Evolutionary conservation across 768 basidiomycete species (phyloP).

Genomic region (Atractiella rhizophila): DNA sequence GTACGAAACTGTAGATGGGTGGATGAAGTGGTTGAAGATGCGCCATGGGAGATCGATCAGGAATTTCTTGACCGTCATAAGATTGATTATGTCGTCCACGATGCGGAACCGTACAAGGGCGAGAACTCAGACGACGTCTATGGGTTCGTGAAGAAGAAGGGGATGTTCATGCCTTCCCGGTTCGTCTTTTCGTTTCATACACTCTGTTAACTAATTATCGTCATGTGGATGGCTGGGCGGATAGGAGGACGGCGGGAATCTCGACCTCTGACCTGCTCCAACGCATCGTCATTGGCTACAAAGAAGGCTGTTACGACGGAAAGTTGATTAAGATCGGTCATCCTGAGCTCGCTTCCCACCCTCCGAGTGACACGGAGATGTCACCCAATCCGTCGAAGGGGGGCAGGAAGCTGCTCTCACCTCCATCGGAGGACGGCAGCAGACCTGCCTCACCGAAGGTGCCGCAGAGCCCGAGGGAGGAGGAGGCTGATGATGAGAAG

Average conservation of each 20-base stretch:
- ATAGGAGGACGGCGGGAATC: constrained; percentile 76
- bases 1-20: constrained; percentile 96
- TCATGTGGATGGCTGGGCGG: too few relatives aligned
- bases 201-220: constrained; percentile 83
- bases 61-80: constrained; percentile 57
- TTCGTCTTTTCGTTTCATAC: constrained; percentile 27
- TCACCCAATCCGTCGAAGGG: too few relatives aligned
- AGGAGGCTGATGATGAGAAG: too few relatives aligned
- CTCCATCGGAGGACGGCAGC: too few relatives aligned
- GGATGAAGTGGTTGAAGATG: constrained; percentile 43
- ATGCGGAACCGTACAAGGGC: constrained; percentile 63
- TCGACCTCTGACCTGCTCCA: constrained; percentile 82
- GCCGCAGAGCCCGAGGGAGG: too few relatives aligned
- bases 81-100: constrained; percentile 94
- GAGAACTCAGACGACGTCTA: constrained; percentile 62
- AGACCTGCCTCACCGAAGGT: too few relatives aligned
- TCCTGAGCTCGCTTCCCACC: constrained; percentile 21
- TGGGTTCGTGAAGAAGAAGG: constrained; percentile 47
- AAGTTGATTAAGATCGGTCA: constrained; percentile 74
- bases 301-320: constrained; percentile 57
- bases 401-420: too few relatives aligned
- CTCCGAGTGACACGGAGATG: constrained; percentile 2
- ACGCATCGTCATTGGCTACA: constrained; percentile 68
- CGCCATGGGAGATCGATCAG: constrained; percentile 68
- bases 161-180: constrained; percentile 25